Percentiles rank a stretch among this genome's conserved stretches.
These are phyloP conservation scores for Myriosclerotinia scirpicola DNA, from an alignment of 2,329 filamentous ascomycete species.

Conservation along the genomic window DNA sequence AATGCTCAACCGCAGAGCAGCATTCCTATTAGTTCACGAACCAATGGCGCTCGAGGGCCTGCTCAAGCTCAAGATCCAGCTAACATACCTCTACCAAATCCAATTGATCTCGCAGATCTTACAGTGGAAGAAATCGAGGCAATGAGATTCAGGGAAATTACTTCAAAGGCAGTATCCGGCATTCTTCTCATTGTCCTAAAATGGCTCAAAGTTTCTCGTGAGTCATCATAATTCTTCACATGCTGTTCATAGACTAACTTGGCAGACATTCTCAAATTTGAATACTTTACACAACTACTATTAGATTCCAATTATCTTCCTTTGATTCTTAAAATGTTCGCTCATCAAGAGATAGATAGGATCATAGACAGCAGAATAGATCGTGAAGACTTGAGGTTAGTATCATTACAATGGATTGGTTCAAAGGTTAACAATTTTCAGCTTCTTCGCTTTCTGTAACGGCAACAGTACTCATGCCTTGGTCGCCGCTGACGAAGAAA, in stretches of 20 bases:
- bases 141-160: slow-evolving; percentile 79
- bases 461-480: slow-evolving; percentile 54
- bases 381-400: slow-evolving; percentile 75
- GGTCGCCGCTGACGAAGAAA: slow-evolving; percentile 35
- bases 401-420: background rate
- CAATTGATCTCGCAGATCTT: slow-evolving; percentile 45
- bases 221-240: slow-evolving; percentile 42
- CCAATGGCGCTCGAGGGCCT: slow-evolving; percentile 33
- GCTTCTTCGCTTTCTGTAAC: slow-evolving; percentile 91
- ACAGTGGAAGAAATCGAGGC: slow-evolving; percentile 78
- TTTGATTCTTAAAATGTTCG: slow-evolving; percentile 87
- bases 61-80: slow-evolving; percentile 37
- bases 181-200: slow-evolving; percentile 85
- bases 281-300: slow-evolving; percentile 90
- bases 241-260: slow-evolving; percentile 28
- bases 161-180: slow-evolving; percentile 87
- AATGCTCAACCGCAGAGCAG: slow-evolving; percentile 31
- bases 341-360: slow-evolving; percentile 90
- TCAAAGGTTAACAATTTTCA: slow-evolving; percentile 42
- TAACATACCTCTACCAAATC: slow-evolving; percentile 34
- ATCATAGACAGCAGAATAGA: slow-evolving; percentile 85
- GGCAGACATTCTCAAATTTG: slow-evolving; percentile 87
- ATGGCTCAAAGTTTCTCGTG: slow-evolving; percentile 94
- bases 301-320: slow-evolving; percentile 95
- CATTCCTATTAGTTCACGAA: slow-evolving; percentile 35